Evolutionary conservation across 768 basidiomycete species (phyloP).

Genomic region (Strobilomyces echinocephalus): DNA sequence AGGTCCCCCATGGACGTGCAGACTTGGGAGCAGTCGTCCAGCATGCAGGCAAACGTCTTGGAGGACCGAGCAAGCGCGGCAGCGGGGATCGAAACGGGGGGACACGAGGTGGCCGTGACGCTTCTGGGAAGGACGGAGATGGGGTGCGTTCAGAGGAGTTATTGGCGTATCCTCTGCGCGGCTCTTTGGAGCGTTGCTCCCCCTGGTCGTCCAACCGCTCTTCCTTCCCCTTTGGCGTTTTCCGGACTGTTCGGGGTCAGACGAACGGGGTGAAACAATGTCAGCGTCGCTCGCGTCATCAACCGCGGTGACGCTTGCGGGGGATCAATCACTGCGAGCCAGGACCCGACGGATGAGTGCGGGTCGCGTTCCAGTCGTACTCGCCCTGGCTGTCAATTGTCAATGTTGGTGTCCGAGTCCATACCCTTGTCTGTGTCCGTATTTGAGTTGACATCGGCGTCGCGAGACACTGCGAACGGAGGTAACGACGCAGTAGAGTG

Average conservation of each 20-base stretch:
- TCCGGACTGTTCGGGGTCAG: no score
- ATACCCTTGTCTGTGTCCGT: no score
- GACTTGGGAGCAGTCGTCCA: constrained; percentile 24
- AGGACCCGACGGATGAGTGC: constrained; percentile 8
- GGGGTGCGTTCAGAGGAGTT: not conserved
- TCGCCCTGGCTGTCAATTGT: constrained; percentile 14
- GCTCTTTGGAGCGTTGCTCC: constrained; percentile 13
- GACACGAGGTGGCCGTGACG: not conserved
- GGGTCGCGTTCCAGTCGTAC: constrained; percentile 11
- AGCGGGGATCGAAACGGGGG: constrained; percentile 3
- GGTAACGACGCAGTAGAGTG: constrained; percentile 6
- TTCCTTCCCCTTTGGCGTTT: constrained; percentile 14
- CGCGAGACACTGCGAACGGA: not conserved
- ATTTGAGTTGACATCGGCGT: no score
- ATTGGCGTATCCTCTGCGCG: not conserved
- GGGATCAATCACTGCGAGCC: constrained; percentile 17
- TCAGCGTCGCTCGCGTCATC: no score
- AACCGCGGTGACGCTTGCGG: constrained; percentile 4
- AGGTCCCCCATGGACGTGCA: constrained; percentile 29
- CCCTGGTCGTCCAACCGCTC: not conserved
- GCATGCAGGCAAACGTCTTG: constrained; percentile 20
- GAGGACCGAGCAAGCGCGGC: constrained; percentile 3
- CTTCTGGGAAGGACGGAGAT: not conserved
- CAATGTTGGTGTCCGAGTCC: constrained; percentile 13
- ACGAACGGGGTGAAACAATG: no score